Percentiles rank a stretch among this genome's conserved stretches.
phyloP scores from a whole-genome alignment of 1,139 yeast genomes.

The Groenewaldozyma auringiensis region DNA sequence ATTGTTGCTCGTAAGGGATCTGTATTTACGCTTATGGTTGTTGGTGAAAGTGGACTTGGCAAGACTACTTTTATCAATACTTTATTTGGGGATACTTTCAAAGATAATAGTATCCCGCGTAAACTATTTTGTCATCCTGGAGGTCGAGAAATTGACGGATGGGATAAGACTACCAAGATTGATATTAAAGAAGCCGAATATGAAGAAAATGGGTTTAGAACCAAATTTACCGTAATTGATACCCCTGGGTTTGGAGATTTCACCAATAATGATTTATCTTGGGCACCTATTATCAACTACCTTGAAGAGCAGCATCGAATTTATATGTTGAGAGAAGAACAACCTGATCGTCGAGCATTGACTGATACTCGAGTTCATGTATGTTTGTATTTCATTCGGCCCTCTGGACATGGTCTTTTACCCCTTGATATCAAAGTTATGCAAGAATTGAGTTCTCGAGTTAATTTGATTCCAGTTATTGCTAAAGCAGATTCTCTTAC shows the following conservation, averaged over 20 bases:
- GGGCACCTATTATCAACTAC: conserved; percentile 52
- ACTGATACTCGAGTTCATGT: conserved; percentile 63
- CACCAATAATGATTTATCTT: conserved; percentile 49
- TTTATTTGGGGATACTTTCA: conserved; percentile 44
- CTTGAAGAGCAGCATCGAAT: conserved; percentile 55
- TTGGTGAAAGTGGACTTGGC: conserved; percentile 89
- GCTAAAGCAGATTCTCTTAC: conserved; percentile 69
- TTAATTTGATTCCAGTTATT: conserved; percentile 69
- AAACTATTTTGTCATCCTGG: conserved; percentile 3
- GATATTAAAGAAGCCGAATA: conserved; percentile 38
- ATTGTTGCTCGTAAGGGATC: conserved; percentile 75
- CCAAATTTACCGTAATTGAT: conserved; percentile 50
- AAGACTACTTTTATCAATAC: conserved; percentile 83
- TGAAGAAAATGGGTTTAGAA: conserved; percentile 45
- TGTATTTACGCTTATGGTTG: conserved; percentile 81
- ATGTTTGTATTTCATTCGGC: conserved; percentile 63
- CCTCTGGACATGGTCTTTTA: conserved; percentile 46
- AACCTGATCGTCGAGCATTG: conserved; percentile 49
- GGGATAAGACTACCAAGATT: conserved; percentile 34
- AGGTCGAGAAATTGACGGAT: conserved; percentile 7
- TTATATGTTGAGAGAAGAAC: conserved; percentile 59
- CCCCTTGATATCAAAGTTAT: conserved; percentile 61
- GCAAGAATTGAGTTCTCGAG: conserved; percentile 56
- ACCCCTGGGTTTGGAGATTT: conserved; percentile 80
- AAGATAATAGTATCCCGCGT: conserved; percentile 17